These are phyloP conservation scores for Trypanosoma scelopori DNA, from an alignment of 208 protist species.

Conservation along the genomic window DNA sequence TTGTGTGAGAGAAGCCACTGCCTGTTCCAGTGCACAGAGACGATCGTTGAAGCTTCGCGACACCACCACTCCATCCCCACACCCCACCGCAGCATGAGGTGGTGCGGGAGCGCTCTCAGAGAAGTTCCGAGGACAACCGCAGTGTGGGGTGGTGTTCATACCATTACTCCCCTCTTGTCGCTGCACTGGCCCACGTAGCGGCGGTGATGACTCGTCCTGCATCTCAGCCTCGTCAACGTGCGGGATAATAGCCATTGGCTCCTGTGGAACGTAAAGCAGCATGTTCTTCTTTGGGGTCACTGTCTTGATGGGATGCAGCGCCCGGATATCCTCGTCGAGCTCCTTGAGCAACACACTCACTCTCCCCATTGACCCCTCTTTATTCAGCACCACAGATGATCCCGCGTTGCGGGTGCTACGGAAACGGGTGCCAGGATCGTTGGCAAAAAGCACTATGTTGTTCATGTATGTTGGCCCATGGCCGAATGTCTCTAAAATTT, in stretches of 20 bases:
- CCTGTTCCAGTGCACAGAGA: constrained; percentile 62
- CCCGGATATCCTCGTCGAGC: constrained; percentile 80
- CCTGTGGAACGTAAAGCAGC: constrained; percentile 61
- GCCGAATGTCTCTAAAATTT: constrained; percentile 70
- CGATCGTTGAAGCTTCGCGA: constrained; percentile 42
- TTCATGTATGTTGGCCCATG: constrained; percentile 86
- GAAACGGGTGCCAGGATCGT: constrained; percentile 65
- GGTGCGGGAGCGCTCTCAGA: background rate
- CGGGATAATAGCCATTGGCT: constrained; percentile 7
- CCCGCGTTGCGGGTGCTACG: constrained; percentile 15
- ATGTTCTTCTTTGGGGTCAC: constrained; percentile 69
- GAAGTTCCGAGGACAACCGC: background rate
- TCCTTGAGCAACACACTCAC: constrained; percentile 79
- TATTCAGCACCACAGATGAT: background rate
- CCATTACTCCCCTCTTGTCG: constrained; percentile 4
- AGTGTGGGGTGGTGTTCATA: background rate
- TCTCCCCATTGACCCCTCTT: constrained; percentile 24
- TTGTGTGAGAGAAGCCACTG: constrained; percentile 73
- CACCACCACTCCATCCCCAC: background rate
- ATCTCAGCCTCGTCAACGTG: constrained; percentile 29
- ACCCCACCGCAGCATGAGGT: background rate
- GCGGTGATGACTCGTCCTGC: constrained; percentile 7
- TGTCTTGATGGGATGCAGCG: constrained; percentile 74
- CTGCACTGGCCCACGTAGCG: background rate
- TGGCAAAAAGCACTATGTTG: constrained; percentile 70